Evolutionary conservation across 2,329 filamentous ascomycete genomes (phyloP).

Genomic region (Colletotrichum siamense): DNA sequence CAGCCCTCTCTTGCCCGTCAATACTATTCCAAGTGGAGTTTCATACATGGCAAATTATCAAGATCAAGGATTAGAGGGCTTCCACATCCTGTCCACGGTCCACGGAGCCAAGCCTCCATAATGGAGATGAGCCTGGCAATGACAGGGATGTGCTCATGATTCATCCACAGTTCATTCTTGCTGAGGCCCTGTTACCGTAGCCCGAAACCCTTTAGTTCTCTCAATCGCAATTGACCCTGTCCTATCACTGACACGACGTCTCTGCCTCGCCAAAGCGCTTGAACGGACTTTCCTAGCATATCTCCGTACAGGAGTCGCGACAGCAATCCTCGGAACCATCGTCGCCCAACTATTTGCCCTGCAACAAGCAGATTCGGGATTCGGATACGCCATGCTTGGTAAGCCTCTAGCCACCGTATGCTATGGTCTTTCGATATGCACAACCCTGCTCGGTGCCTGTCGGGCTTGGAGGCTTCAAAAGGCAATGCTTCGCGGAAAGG

Average conservation of each 20-base stretch:
- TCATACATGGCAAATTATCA: background rate
- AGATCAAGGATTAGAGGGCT: background rate
- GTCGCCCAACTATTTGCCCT: conserved; percentile 72
- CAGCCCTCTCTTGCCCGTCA: conserved; percentile 26
- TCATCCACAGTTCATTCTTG: background rate
- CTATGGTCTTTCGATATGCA: conserved; percentile 43
- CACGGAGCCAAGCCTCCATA: background rate
- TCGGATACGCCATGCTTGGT: conserved; percentile 67
- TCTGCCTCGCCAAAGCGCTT: conserved; percentile 55
- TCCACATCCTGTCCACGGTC: background rate
- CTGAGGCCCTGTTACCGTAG: background rate
- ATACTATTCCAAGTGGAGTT: background rate
- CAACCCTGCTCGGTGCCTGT: conserved; percentile 33
- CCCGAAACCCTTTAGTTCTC: background rate
- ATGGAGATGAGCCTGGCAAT: conserved; percentile 10
- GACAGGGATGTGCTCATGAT: background rate
- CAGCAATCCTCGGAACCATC: conserved; percentile 70
- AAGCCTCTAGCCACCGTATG: conserved; percentile 58
- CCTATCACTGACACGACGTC: conserved; percentile 14
- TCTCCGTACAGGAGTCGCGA: conserved; percentile 71
- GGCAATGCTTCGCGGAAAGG: conserved; percentile 32
- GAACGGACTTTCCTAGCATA: conserved; percentile 79
- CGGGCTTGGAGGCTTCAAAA: conserved; percentile 36
- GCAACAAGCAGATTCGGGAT: conserved; percentile 39
- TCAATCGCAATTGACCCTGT: background rate